Evolutionary conservation across 306 rosid species (phyloP).

Genomic region (Biancaea sappan): DNA sequence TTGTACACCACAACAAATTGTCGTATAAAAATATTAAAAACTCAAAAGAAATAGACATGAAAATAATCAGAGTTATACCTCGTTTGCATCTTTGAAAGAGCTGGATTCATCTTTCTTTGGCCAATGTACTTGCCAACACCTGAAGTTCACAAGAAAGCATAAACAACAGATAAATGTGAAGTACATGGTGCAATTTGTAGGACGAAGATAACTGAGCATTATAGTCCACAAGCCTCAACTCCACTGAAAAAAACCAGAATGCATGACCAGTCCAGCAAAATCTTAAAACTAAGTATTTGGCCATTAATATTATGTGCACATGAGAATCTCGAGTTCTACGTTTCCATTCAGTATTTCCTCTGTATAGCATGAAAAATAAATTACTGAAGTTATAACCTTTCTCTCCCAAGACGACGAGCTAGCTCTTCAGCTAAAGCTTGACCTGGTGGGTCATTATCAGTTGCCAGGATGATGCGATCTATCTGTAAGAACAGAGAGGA

Average conservation of each 20-base stretch:
- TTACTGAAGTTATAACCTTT: slow-evolving; percentile 38
- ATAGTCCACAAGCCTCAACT: slow-evolving; percentile 14
- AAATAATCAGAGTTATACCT: slow-evolving; percentile 40
- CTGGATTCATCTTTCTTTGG: slow-evolving; percentile 50
- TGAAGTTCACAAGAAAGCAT: slow-evolving; percentile 15
- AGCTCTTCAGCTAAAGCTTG: slow-evolving; percentile 56
- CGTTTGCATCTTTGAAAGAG: slow-evolving; percentile 57
- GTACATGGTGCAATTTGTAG: background rate
- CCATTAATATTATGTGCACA: slow-evolving; percentile 1
- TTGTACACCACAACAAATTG: background rate
- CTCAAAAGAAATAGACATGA: background rate
- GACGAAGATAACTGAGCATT: slow-evolving; percentile 13
- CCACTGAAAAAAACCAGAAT: slow-evolving; percentile 10
- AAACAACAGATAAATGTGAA: background rate
- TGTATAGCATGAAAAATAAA: slow-evolving; percentile 25
- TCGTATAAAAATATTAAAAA: background rate
- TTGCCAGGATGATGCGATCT: slow-evolving; percentile 50
- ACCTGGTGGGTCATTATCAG: slow-evolving; percentile 56
- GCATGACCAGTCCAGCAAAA: slow-evolving; percentile 3
- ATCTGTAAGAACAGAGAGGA: slow-evolving; percentile 37
- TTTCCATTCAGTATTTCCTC: slow-evolving; percentile 11
- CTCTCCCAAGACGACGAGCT: slow-evolving; percentile 53
- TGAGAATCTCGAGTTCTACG: background rate
- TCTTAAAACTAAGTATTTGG: background rate
- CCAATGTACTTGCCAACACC: slow-evolving; percentile 54